A percentile compares a stretch with the other conserved stretches of the same genome.
These are phyloP conservation scores for Salvia sclarea DNA, from an alignment of 305 asterid species.

Conservation along the genomic window DNA sequence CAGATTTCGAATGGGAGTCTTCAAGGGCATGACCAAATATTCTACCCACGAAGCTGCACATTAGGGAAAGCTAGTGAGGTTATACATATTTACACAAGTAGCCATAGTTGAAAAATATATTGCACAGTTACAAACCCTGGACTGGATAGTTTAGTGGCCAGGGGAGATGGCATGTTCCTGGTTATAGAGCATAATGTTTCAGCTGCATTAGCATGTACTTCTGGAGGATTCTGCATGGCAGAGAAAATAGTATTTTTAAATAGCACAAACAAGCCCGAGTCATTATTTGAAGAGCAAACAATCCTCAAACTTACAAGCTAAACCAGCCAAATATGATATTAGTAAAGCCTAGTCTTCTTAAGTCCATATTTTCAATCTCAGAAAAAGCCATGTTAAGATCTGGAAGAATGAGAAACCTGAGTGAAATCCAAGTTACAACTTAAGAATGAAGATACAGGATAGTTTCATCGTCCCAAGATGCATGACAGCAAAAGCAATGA, in stretches of 20 bases:
- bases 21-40: constrained; percentile 87
- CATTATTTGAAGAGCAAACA: constrained; percentile 29
- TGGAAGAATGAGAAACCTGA: constrained; percentile 19
- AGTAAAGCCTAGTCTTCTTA: constrained; percentile 26
- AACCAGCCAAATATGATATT: constrained; percentile 24
- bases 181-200: constrained; percentile 87
- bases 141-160: constrained; percentile 79
- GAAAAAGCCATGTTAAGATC: constrained; percentile 26
- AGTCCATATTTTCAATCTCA: constrained; percentile 25
- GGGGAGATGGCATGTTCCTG: constrained; percentile 72
- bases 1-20: constrained; percentile 75
- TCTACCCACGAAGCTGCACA: constrained; percentile 85
- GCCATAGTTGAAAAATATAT: background rate
- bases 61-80: constrained; percentile 29
- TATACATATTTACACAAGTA: constrained; percentile 13
- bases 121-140: constrained; percentile 50
- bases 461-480: constrained; percentile 25
- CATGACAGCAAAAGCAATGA: constrained; percentile 23
- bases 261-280: constrained; percentile 17
- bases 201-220: constrained; percentile 87
- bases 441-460: constrained; percentile 20
- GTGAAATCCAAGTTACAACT: constrained; percentile 24
- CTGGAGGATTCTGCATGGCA: constrained; percentile 61
- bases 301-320: constrained; percentile 24
- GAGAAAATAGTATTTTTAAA: constrained; percentile 30